These are phyloP conservation scores for Iberis pinnata DNA, from an alignment of 345 rosid genomes.

Conservation along the genomic window DNA sequence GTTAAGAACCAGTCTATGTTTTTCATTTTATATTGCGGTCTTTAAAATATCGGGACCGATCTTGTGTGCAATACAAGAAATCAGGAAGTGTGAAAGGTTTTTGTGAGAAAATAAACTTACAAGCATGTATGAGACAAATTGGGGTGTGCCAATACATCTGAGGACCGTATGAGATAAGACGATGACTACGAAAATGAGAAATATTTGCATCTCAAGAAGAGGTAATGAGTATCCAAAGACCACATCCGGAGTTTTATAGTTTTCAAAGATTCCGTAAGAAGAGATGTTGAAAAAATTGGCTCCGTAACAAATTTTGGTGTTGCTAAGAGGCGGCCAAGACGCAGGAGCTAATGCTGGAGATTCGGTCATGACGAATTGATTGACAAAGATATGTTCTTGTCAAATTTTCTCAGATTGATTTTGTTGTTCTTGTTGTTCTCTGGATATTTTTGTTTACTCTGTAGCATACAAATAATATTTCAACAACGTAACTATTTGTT, in stretches of 20 bases:
- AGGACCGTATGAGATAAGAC: constrained; percentile 19
- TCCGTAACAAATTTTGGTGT: constrained; percentile 9
- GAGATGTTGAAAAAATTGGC: constrained; percentile 22
- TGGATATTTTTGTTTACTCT: too few species aligned
- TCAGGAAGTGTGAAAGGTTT: too few species aligned
- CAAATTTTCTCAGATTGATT: too few species aligned
- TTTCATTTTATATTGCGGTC: too few species aligned
- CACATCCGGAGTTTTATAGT: neutral
- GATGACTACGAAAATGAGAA: constrained; percentile 18
- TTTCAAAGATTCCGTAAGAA: constrained; percentile 21
- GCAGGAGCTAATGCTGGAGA: too few species aligned
- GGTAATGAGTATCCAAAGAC: constrained; percentile 28
- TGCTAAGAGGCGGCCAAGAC: constrained; percentile 6
- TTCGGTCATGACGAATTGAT: constrained; percentile 14
- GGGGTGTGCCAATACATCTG: constrained; percentile 22
- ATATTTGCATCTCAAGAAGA: constrained; percentile 26
- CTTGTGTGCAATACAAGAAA: neutral
- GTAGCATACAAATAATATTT: too few species aligned
- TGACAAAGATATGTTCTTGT: too few species aligned
- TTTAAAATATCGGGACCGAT: too few species aligned
- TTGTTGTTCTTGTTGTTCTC: too few species aligned
- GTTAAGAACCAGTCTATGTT: too few species aligned
- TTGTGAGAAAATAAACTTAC: constrained; percentile 14
- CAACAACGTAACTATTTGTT: too few species aligned
- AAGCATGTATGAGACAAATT: constrained; percentile 26